Evolutionary conservation across 768 basidiomycete genomes (phyloP), one percentile per base, ranked within the genome.

Genomic region (Suillus hirtellus): DNA sequence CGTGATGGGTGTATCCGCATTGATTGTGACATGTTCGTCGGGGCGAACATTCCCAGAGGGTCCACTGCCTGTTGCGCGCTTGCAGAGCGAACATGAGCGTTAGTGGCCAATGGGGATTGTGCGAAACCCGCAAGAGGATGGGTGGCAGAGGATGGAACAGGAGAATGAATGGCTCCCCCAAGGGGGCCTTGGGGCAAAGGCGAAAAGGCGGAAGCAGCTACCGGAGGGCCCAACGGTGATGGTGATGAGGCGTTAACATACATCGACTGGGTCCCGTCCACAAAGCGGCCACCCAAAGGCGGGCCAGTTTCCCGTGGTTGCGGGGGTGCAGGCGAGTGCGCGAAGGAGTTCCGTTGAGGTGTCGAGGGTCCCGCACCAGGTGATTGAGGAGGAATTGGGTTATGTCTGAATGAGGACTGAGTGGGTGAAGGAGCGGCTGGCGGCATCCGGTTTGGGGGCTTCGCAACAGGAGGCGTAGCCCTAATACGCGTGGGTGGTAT

Each of bases 231-330:
- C 37, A 73, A 70, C n/a, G 79, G 71, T 17, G 80, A 74, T 34
- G 50, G 4, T 5, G 81, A 72, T 6, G 74, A 62, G 24, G 85
- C 73, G 61, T 85, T 83, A 66, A 92, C 81, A 66, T 91, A 90
- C 90, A 92, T 91, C 9, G 92, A 93, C 74, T 86, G 86, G 9
- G 91, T 87, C 40, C 90, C 90, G 70, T 93, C 90, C 27, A 84
- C 82, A 60, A 90, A 84, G 9, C 85, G 85, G 34, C 87, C 87
- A 55, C 86, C 85, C 19, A 87, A 81, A 14, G 85, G 86, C 7
- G 87, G 83, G 14, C 77, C 83, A 63, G 80, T 72, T 21, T 67
- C 65, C 50, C 55, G 68, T 21, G 61, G 68, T 38, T 62, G 64
- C 62, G 63, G 67, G 55, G 66, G 63, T 27, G 66, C 62, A 55